Evolutionary conservation across 75 land plant genomes (phyloP).

Genomic region (Sequoiadendron giganteum): DNA sequence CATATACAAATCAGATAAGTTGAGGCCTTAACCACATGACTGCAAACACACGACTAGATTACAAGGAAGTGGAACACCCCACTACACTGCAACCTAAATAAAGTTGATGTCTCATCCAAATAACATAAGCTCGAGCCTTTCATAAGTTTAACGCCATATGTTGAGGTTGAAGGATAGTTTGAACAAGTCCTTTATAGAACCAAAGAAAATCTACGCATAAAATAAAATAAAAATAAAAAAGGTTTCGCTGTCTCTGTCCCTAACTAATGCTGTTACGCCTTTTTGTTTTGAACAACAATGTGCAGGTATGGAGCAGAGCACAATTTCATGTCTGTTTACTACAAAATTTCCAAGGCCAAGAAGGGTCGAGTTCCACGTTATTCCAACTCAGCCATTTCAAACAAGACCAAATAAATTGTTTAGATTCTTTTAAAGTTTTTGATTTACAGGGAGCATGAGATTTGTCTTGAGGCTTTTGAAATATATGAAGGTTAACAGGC

Average conservation of each 20-base stretch:
- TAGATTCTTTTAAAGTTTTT: not conserved
- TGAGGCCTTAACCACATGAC: not conserved
- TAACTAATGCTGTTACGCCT: not conserved
- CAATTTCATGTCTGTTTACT: conserved; percentile 31
- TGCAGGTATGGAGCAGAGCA: conserved; percentile 21
- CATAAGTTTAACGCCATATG: not conserved
- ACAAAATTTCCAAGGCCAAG: conserved; percentile 16
- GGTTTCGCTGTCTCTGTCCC: not conserved
- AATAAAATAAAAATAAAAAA: not conserved
- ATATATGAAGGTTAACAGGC: not conserved
- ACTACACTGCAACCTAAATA: not conserved
- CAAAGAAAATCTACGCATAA: not conserved
- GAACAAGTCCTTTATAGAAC: not conserved
- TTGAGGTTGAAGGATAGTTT: not conserved
- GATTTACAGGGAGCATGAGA: not conserved
- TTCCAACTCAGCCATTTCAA: not conserved
- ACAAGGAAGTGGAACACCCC: not conserved
- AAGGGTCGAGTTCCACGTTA: not conserved
- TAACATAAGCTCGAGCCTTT: not conserved
- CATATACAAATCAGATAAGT: not conserved
- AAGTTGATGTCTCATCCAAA: not conserved
- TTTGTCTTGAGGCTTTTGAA: no score
- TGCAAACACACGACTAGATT: no score
- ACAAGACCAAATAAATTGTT: not conserved
- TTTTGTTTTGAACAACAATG: not conserved